These are phyloP conservation scores for Penicillium tannophilum DNA, from an alignment of 495 filamentous ascomycete species.

Conservation along the genomic window DNA sequence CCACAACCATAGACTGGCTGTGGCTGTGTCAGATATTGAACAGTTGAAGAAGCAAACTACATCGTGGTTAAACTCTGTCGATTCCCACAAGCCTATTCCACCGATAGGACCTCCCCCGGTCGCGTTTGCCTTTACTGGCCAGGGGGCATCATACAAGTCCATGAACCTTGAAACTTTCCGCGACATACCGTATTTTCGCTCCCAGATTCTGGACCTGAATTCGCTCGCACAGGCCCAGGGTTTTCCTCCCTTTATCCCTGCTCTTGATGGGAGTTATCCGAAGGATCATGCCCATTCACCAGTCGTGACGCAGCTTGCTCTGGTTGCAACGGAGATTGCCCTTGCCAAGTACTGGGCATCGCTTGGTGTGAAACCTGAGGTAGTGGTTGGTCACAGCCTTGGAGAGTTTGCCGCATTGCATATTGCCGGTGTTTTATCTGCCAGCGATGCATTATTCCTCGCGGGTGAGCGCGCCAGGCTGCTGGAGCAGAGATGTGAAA, in stretches of 20 bases:
- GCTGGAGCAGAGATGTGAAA: slow-evolving; percentile 18
- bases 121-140: slow-evolving; percentile 68
- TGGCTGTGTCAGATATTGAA: slow-evolving; percentile 8
- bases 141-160: slow-evolving; percentile 58
- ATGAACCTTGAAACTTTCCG: slow-evolving; percentile 28
- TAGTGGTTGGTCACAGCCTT: slow-evolving; percentile 78
- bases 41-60: neutral
- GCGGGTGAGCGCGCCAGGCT: slow-evolving; percentile 30
- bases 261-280: neutral
- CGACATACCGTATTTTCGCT: slow-evolving; percentile 26
- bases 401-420: slow-evolving; percentile 87
- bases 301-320: slow-evolving; percentile 58
- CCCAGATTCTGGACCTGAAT: slow-evolving; percentile 28
- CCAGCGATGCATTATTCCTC: slow-evolving; percentile 69
- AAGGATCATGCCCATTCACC: neutral
- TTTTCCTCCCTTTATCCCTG: slow-evolving; percentile 29
- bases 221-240: slow-evolving; percentile 26
- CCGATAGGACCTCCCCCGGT: neutral
- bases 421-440: slow-evolving; percentile 74
- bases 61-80: neutral
- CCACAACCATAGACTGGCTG: slow-evolving; percentile 53
- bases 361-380: slow-evolving; percentile 69
- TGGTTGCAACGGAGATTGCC: slow-evolving; percentile 74
- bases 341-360: slow-evolving; percentile 71
- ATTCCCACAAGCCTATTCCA: neutral